phyloP scores from a whole-genome alignment of 192 early-diverging fungal genomes.

The Umbelopsis vinacea region DNA sequence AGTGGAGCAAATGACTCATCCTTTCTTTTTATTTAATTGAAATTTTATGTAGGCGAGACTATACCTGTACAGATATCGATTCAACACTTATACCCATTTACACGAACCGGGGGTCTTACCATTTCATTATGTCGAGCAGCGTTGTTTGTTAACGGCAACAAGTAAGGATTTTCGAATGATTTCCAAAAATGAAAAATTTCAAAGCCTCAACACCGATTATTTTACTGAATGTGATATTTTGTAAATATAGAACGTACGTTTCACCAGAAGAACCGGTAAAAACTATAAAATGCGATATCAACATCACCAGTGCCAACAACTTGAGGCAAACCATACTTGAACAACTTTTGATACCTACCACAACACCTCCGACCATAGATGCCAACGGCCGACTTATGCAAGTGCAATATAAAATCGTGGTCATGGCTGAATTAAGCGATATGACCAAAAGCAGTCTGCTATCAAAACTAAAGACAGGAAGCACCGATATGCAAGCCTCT shows the following conservation, averaged over 20 bases:
- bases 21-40: neutral
- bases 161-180: neutral
- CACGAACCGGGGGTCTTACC: neutral
- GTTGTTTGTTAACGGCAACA: slow-evolving; percentile 9
- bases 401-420: slow-evolving; percentile 11
- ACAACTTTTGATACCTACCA: slow-evolving; percentile 18
- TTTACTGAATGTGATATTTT: neutral
- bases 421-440: slow-evolving; percentile 7
- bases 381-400: neutral
- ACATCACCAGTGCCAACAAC: neutral
- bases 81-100: slow-evolving; percentile 4
- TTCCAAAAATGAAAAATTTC: neutral
- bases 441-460: neutral
- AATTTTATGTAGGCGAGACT: neutral
- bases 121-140: slow-evolving; percentile 14
- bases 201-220: neutral
- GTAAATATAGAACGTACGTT: neutral
- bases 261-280: slow-evolving; percentile 3
- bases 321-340: slow-evolving; percentile 4
- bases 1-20: neutral
- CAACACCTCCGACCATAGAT: slow-evolving; percentile 17
- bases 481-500: neutral
- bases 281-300: slow-evolving; percentile 16
- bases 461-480: slow-evolving; percentile 6
- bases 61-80: slow-evolving; percentile 6